Evolutionary conservation across 371 early-diverging fungal genomes (phyloP), one percentile per base, ranked within the genome.

Genomic region (Mortierella sp.): DNA sequence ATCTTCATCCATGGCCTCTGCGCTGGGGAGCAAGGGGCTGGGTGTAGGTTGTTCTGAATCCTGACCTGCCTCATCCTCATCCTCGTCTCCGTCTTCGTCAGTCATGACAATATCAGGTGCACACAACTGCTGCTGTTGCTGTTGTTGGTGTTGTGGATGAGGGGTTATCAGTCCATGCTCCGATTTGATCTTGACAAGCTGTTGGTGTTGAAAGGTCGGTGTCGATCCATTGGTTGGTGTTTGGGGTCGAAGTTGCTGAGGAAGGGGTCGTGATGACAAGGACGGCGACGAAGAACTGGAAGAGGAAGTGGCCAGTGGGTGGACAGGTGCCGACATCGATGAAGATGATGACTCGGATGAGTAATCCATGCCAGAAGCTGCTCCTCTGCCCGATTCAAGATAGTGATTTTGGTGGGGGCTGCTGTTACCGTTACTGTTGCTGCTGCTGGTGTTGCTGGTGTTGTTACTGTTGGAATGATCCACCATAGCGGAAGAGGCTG

Each of bases 71-170:
- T 13, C 55, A 55, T 10, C 31, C 6, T 55, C 43, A 41, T 24
- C 48, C 3, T 53, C 50, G 4, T 73, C 65, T 10, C 48, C 44
- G 24, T 63, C 61, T 3, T 73, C 66, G 19, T 43, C 66, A 1
- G 66, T 70, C 74, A 79, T 70, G 47, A 47, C 55, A 34, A 79
- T 66, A 29, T 70, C 74, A 10, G 79, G 74, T 8, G 66, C 63
- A 14, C 22, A 1, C 43, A 43, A 10, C 31, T 43, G 66, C 19
- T 66, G 40, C 22, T 19, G 37, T 39, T 29, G 14, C 24, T 65
- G 41, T 14, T 65, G 76, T 39, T 70, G 76, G 16, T 37, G 45
- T 34, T 47, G 69, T 1, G 39, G 53, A 11, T 47, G 34, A 26
- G 48, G 41, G 43, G 45, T 26, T 29, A 58, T 63, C 41, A 66